Evolutionary conservation across 1,139 yeast genomes (phyloP), one percentile per base, ranked within the genome.

Genomic region (Geotrichum candidum): DNA sequence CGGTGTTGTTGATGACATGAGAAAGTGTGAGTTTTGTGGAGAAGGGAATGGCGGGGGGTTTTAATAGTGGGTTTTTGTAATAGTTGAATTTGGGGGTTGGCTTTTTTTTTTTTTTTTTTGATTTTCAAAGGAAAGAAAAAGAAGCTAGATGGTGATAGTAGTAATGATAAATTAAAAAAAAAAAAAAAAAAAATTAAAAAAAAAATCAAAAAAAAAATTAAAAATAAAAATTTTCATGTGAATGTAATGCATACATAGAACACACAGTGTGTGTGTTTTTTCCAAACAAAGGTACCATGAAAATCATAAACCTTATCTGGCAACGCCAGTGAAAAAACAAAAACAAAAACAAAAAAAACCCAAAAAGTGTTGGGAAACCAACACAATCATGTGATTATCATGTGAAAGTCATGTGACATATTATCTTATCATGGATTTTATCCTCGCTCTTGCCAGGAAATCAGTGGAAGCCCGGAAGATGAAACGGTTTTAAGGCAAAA

Each of bases 1-100:
- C 10, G 57, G 25, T 3, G 62, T 33, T 5, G 62, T 25, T 10
- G 56, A 51, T 3, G 61, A 6, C 51, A 51, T 53, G 11, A 54
- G 7, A 41, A 41, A 41, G 18, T n/a, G 48, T n/a, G 22, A n/a
- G 48, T 56, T 41, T 15, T 25, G 27, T 25, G 27, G 27, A 25
- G 57, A 23, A 22, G 59, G 57, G 18, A 48, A 38, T 38, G 59
- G 59, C 35, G 59, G 31, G 3, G 3, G 60, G 25, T 51, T 52
- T 57, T 29, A 25, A 33, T 18, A n/a, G 29, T 22, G 5, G n/a
- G n/a, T 41, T 41, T 41, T 4, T 41, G 5, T 15, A 29, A 25
- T 25, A 25, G 27, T 25, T 25, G 27, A 25, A 25, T 4, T 29
- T 29, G 33, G 33, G 18, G 18, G 18, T 18, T 18, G 18, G 10